Conservation (phyloP, 2,329 filamentous ascomycete genomes). For the Hirsutella rhossiliensis region DNA sequence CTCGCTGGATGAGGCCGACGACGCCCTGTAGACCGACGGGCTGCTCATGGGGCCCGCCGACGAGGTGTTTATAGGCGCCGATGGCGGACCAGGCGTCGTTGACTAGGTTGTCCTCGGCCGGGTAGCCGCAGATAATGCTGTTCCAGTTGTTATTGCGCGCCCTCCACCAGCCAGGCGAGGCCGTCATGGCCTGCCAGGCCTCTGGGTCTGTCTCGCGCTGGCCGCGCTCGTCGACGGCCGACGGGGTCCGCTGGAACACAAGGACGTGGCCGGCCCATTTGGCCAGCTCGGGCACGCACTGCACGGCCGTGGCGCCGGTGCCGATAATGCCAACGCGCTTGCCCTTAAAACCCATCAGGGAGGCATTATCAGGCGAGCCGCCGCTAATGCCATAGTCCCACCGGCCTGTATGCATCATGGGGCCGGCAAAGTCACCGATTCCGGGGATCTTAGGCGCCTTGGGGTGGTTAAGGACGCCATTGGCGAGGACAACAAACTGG, state of each 20-base stretch:
- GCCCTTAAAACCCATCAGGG: constrained; percentile 30
- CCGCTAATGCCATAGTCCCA: constrained; percentile 33
- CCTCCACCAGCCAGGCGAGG: constrained; percentile 35
- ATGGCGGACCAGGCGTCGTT: constrained; percentile 30
- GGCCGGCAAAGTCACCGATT: constrained; percentile 26
- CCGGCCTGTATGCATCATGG: constrained; percentile 31
- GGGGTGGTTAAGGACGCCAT: constrained; percentile 26
- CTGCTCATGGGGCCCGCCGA: constrained; percentile 13
- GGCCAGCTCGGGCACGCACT: constrained; percentile 31
- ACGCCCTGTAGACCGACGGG: constrained; percentile 8
- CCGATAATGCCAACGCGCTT: constrained; percentile 37
- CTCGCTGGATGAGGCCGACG: too few relatives aligned
- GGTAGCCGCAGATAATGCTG: constrained; percentile 26
- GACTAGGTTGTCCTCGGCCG: constrained; percentile 28
- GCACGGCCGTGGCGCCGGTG: constrained; percentile 36
- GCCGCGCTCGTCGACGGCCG: constrained; percentile 24
- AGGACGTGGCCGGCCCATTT: constrained; percentile 36
- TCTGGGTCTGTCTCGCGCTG: constrained; percentile 27
- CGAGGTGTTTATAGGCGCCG: constrained; percentile 24
- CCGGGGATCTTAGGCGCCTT: constrained; percentile 30
- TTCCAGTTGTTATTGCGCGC: constrained; percentile 17
- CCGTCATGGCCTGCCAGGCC: constrained; percentile 23
- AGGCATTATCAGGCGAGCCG: constrained; percentile 24
- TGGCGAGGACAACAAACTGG: constrained; percentile 26
- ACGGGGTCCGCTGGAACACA: constrained; percentile 44